Percentiles rank a stretch among this genome's conserved stretches.
Evolutionary conservation across 768 basidiomycete species (phyloP).

Genomic region (Cubamyces sp.): DNA sequence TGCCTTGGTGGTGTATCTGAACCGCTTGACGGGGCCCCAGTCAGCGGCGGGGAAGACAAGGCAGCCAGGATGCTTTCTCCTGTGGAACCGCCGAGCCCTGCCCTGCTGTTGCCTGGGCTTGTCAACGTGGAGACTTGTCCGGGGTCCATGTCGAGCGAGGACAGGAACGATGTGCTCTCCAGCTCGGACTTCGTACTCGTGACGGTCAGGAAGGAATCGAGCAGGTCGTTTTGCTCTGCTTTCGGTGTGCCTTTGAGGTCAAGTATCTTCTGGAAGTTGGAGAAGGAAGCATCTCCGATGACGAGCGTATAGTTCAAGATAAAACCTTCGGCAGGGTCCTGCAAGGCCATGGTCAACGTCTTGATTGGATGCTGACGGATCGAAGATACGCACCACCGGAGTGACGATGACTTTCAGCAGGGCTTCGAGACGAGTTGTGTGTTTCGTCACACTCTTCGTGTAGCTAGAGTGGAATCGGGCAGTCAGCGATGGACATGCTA

Average conservation of each 20-base stretch:
- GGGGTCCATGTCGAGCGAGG: conserved; percentile 96
- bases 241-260: conserved; percentile 94
- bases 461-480: conserved; percentile 54
- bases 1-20: conserved; percentile 51
- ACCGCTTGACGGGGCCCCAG: conserved; percentile 61
- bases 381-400: conserved; percentile 66
- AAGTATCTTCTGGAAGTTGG: conserved; percentile 99
- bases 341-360: neutral
- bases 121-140: conserved; percentile 55
- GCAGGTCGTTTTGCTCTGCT: conserved; percentile 81
- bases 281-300: conserved; percentile 92
- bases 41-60: conserved; percentile 63
- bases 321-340: conserved; percentile 94
- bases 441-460: conserved; percentile 79
- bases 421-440: conserved; percentile 82
- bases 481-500: conserved; percentile 20
- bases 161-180: conserved; percentile 89
- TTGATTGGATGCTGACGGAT: neutral
- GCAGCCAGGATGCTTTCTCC: conserved; percentile 64
- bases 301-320: conserved; percentile 94
- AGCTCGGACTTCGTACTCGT: conserved; percentile 93
- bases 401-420: conserved; percentile 95
- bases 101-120: conserved; percentile 68
- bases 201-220: conserved; percentile 89
- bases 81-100: conserved; percentile 47